Conservation (phyloP, 2,329 filamentous ascomycete genomes). For the Epichloe glyceriae region DNA sequence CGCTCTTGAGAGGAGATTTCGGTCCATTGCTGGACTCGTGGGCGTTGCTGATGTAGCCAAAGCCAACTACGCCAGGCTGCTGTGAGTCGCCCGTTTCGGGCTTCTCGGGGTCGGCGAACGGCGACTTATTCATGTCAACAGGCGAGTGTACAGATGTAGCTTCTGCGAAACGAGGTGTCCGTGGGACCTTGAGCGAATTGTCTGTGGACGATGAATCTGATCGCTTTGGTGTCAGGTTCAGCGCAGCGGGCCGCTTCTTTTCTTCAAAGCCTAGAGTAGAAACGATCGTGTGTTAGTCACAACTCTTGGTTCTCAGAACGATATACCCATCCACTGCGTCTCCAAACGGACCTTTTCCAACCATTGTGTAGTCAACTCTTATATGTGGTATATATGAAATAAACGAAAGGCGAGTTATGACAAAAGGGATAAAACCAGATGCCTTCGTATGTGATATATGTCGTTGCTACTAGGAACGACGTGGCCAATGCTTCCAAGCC, state of each 20-base stretch:
- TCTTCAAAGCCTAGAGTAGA: conserved; percentile 28
- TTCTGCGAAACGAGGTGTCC: conserved; percentile 69
- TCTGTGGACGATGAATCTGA: conserved; percentile 39
- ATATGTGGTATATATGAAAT: conserved; percentile 5
- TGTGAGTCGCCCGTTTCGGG: conserved; percentile 48
- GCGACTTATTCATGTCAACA: conserved; percentile 43
- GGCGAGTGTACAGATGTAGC: conserved; percentile 70
- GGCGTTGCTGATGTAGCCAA: conserved; percentile 69
- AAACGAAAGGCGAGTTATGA: conserved; percentile 1
- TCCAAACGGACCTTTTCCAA: conserved; percentile 25
- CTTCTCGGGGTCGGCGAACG: conserved; percentile 47
- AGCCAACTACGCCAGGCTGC: conserved; percentile 69
- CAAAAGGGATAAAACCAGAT: conserved; percentile 3
- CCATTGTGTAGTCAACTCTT: conserved; percentile 18
- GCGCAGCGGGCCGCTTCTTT: conserved; percentile 42
- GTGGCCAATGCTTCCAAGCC: conserved; percentile 8
- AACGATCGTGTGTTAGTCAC: conserved; percentile 10
- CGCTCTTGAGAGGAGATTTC: conserved; percentile 75
- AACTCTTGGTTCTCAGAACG: neutral
- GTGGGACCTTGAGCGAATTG: conserved; percentile 50
- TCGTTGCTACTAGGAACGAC: conserved; percentile 1
- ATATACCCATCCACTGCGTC: neutral
- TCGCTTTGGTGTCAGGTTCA: conserved; percentile 38
- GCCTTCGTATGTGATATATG: conserved; percentile 1
- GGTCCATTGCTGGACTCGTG: conserved; percentile 51